Percentiles rank a stretch among this genome's conserved stretches.
Evolutionary conservation across 2,329 filamentous ascomycete species (phyloP).

Genomic region (Colletotrichum camelliae): DNA sequence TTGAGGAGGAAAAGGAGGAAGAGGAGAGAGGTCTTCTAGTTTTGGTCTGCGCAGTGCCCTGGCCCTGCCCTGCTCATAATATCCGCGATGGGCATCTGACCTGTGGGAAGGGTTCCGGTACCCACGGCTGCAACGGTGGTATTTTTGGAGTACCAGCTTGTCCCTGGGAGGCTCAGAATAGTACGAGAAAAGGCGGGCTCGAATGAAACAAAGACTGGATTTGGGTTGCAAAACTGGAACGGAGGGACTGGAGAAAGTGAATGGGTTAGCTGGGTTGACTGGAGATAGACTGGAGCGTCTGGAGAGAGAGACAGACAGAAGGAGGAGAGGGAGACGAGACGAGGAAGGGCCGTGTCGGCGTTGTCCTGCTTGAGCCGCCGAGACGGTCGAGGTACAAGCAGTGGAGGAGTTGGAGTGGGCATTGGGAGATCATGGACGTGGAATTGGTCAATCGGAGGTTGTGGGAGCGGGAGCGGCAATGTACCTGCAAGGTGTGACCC

Average conservation of each 20-base stretch:
- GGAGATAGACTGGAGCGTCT: background rate
- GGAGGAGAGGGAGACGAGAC: background rate
- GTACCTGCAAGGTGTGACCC: slow-evolving; percentile 16
- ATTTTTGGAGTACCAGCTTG: background rate
- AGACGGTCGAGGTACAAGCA: slow-evolving; percentile 7
- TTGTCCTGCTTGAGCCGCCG: background rate
- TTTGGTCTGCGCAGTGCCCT: background rate
- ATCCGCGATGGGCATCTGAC: background rate
- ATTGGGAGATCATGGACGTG: background rate
- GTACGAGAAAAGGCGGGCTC: slow-evolving; percentile 6
- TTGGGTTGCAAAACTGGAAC: background rate
- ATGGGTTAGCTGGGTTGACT: slow-evolving; percentile 12
- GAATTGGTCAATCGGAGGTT: background rate
- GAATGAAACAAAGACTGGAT: background rate
- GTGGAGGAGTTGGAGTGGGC: background rate
- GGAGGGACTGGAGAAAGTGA: slow-evolving; percentile 7
- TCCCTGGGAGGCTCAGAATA: background rate
- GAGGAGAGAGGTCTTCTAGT: background rate
- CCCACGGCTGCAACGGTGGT: background rate
- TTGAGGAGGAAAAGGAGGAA: background rate
- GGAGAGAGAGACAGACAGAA: background rate
- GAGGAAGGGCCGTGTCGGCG: background rate
- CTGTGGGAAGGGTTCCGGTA: background rate
- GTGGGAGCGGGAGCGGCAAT: background rate
- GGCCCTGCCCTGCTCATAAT: background rate